Evolutionary conservation across 345 rosid species (phyloP), one percentile per base, ranked within the genome.

Genomic region (Hirschfeldia incana): DNA sequence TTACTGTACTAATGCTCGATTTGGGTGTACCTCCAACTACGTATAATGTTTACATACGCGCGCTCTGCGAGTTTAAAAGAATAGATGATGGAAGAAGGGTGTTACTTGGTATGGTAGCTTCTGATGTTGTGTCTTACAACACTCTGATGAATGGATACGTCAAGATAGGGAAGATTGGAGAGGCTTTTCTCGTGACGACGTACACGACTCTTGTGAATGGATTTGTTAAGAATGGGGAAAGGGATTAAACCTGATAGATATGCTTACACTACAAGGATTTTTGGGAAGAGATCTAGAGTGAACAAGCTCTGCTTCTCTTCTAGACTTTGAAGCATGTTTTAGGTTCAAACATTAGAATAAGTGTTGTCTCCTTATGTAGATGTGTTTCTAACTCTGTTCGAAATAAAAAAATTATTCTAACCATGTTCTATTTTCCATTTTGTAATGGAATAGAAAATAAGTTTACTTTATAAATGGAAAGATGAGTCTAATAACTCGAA

Each of bases 41-140:
- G 3, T 81, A 84, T 85, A 92, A 89, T 74, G 79, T 85, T 6
- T 73, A 82, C 70, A 76, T 92, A 32, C 69, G 79, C 33, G 85
- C 87, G 39, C 81, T 92, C 69, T 88, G 89, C 73, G 85, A 76
- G 75, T 75, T 61, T 66, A 89, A 86, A 63, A 86, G 87, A 81
- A 39, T 84, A 34, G 82, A 36, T 63, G 91, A 86, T 67, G 94
- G 92, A 7, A 87, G 86, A 66, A 69, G 73, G 71, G 61, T 69
- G 59, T 82, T 90, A 64, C 70, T 46, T 11, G 76, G 70, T 70
- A 85, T 90, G 93, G 60, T 81, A 58, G 60, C 21, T 44, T 91
- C 90, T 6, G 90, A 90, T 77, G 74, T 92, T 73, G 75, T 92
- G 77, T 90, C 97, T 26, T 90, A 87, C 78, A 90, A 90, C 81